These are phyloP conservation scores for Chenopodium formosanum DNA, from an alignment of 148 eudicot genomes.

Conservation along the genomic window DNA sequence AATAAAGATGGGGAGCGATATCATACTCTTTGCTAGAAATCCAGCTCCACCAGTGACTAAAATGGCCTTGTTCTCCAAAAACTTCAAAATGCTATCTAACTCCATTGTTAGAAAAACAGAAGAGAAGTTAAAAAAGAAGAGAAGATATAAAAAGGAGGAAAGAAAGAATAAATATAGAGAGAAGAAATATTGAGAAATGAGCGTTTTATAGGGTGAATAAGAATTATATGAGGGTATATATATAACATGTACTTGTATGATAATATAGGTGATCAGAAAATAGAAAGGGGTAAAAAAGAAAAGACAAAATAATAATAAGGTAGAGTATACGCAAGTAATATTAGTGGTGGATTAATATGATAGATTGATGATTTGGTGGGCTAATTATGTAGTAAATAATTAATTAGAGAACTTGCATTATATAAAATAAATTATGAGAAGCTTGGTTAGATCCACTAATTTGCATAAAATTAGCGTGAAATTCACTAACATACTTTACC, in stretches of 20 bases:
- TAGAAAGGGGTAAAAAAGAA: background rate
- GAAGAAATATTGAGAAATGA: background rate
- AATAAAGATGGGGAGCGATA: background rate
- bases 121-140: background rate
- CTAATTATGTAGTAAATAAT: background rate
- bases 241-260: no score
- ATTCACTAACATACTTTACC: slow-evolving; percentile 14
- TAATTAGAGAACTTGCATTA: background rate
- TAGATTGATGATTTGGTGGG: slow-evolving; percentile 26
- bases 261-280: background rate
- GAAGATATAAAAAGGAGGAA: background rate
- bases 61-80: slow-evolving; percentile 50
- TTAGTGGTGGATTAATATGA: slow-evolving; percentile 16
- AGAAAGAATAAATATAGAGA: background rate
- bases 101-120: slow-evolving; percentile 31
- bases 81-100: slow-evolving; percentile 39
- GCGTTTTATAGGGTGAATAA: background rate
- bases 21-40: slow-evolving; percentile 61
- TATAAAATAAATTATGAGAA: background rate
- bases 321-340: slow-evolving; percentile 28
- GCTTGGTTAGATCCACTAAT: background rate
- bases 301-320: background rate
- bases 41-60: slow-evolving; percentile 72
- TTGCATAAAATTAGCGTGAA: slow-evolving; percentile 1
- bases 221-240: background rate